Base-by-base conservation (phyloP, 192 early-diverging fungal species). In the Rhizophagus prolifer region DNA sequence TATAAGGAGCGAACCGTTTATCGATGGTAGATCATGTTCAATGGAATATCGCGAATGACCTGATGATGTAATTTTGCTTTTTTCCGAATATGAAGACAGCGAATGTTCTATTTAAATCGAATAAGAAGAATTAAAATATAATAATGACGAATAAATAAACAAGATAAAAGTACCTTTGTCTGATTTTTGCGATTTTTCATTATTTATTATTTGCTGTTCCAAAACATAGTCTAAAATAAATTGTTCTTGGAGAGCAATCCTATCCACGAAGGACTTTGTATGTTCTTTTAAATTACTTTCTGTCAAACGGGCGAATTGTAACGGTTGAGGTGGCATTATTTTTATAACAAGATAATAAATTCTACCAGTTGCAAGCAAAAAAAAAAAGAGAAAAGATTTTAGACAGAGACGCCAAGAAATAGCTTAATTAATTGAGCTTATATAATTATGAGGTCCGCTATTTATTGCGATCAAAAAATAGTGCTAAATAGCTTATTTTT, bases 191-290 rank as follows among this genome's bases (percentile, higher is more conserved):
- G 16, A 21, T 21, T 54, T 21, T 54, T 54, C 50, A 54, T 54
- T 7, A 54, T 54, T 54, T 63, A 63, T 62, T 62, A n/a, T 2
- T 67, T 67, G 36, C 38, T 67, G 65, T 38, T 67, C 65, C 9
- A 41, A 19, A n/a, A 67, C 34, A 38, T 41, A 67, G 2, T 38
- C n/a, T 38, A 16, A n/a, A 3, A 67, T 38, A 38, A 23, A 67
- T 67, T 67, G 14, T 21, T 67, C 31, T n/a, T 67, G 30, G 2
- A 67, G 36, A 21, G 21, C 19, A 14, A 9, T 67, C n/a, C 21
- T 16, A 12, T 67, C 34, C 7, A 30, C 65, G 31, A 67, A 67
- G 31, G 19, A 41, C 6, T 41, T 14, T n/a, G 31, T 36, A 67
- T 67, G 38, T 67, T 34, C 2, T 9, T 10, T 38, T 67, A 67